phyloP scores from a whole-genome alignment of 257 asterid species.

The Ilex asprella region DNA sequence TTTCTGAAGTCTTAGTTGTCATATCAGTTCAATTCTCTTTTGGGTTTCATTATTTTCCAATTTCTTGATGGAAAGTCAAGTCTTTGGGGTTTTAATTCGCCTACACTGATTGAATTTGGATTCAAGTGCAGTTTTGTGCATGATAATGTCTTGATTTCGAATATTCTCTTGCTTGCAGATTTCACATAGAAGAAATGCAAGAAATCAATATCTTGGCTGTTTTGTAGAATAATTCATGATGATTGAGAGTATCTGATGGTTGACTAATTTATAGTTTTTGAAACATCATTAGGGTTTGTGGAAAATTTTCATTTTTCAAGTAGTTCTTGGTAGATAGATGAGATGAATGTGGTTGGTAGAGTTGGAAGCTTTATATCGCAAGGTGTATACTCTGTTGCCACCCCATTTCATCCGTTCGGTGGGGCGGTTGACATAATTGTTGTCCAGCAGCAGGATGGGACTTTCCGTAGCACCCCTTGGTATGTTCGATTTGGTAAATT shows the following conservation, averaged over 20 bases:
- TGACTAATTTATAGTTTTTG: slow-evolving; percentile 13
- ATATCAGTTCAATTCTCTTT: slow-evolving; percentile 8
- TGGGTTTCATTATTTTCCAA: slow-evolving; percentile 17
- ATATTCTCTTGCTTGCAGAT: slow-evolving; percentile 46
- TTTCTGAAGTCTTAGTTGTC: slow-evolving; percentile 1
- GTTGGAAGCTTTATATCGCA: slow-evolving; percentile 66
- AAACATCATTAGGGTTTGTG: slow-evolving; percentile 4
- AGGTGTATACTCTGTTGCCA: slow-evolving; percentile 86
- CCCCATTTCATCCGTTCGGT: slow-evolving; percentile 95
- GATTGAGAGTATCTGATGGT: slow-evolving; percentile 8
- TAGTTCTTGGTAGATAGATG: slow-evolving; percentile 22
- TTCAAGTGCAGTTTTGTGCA: slow-evolving; percentile 12
- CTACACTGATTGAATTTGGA: slow-evolving; percentile 14
- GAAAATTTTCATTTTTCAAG: slow-evolving; percentile 12
- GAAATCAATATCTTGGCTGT: slow-evolving; percentile 2
- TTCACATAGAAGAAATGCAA: slow-evolving; percentile 21
- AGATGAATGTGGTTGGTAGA: slow-evolving; percentile 83
- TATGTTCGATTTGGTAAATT: slow-evolving; percentile 88
- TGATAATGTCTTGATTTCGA: slow-evolving; percentile 19
- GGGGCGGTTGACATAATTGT: slow-evolving; percentile 92
- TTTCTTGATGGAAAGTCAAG: slow-evolving; percentile 21
- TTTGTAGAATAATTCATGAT: background rate
- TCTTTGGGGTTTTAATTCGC: slow-evolving; percentile 28
- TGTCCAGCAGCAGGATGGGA: slow-evolving; percentile 76
- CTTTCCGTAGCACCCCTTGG: slow-evolving; percentile 87